phyloP scores from a whole-genome alignment of 1,139 yeast genomes.

The Suhomyces ambrosiae region DNA sequence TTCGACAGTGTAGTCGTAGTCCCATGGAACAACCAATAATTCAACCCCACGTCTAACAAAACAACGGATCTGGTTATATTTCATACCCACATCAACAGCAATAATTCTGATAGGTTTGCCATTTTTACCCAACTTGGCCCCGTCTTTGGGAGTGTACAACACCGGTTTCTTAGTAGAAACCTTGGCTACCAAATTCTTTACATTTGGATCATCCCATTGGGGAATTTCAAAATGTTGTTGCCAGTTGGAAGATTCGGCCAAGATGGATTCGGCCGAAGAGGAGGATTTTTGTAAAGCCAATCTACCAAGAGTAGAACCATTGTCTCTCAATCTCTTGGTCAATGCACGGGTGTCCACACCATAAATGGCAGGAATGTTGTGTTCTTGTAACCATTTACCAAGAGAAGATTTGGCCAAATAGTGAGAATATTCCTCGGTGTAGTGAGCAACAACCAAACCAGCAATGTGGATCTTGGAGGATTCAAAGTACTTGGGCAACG shows the following conservation, averaged over 20 bases:
- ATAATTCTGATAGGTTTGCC: slow-evolving; percentile 82
- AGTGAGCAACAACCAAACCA: slow-evolving; percentile 95
- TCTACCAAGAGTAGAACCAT: slow-evolving; percentile 94
- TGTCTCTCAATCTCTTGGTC: slow-evolving; percentile 88
- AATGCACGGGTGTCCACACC: slow-evolving; percentile 97
- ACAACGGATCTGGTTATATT: slow-evolving; percentile 96
- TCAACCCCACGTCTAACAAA: slow-evolving; percentile 96
- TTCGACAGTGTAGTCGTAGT: slow-evolving; percentile 77
- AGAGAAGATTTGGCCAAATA: slow-evolving; percentile 89
- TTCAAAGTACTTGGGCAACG: slow-evolving; percentile 90
- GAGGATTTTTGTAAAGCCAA: slow-evolving; percentile 59
- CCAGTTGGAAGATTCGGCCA: slow-evolving; percentile 51
- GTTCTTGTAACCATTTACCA: slow-evolving; percentile 90
- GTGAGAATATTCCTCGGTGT: slow-evolving; percentile 95
- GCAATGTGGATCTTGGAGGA: slow-evolving; percentile 91
- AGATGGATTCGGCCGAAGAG: slow-evolving; percentile 41
- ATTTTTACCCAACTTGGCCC: slow-evolving; percentile 56
- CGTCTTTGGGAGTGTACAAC: slow-evolving; percentile 60
- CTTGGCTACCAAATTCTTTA: slow-evolving; percentile 84
- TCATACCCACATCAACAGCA: slow-evolving; percentile 97
- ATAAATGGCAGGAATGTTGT: slow-evolving; percentile 92
- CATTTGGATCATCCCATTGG: slow-evolving; percentile 93
- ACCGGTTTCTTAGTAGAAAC: slow-evolving; percentile 81
- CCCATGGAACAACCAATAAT: slow-evolving; percentile 94
- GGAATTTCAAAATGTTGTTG: slow-evolving; percentile 66